These are phyloP conservation scores for Colletotrichum magnum DNA, from an alignment of 2,329 filamentous ascomycete genomes.

Conservation along the genomic window DNA sequence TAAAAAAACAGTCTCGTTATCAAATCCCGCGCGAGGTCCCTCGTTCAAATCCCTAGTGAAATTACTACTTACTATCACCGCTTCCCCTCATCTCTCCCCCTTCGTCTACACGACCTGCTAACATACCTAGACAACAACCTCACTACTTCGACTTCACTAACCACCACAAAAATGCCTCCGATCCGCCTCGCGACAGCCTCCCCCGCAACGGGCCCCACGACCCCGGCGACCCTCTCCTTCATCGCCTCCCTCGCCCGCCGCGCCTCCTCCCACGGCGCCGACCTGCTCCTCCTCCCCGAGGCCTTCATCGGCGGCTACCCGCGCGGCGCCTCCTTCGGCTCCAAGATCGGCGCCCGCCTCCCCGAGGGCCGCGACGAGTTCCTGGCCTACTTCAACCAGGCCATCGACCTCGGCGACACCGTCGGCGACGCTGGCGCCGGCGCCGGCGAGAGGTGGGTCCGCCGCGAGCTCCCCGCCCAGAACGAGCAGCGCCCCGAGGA, in stretches of 20 bases:
- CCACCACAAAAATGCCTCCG: conserved; percentile 28
- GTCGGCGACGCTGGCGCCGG: conserved; percentile 71
- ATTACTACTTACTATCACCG: too few relatives aligned
- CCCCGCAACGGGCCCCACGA: conserved; percentile 65
- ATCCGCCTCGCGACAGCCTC: conserved; percentile 70
- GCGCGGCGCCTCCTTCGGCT: conserved; percentile 83
- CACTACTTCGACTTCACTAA: background rate
- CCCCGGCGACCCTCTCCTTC: conserved; percentile 73
- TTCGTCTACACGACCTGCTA: too few relatives aligned
- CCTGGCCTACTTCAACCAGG: conserved; percentile 81
- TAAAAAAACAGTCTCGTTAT: background rate
- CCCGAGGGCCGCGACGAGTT: conserved; percentile 84
- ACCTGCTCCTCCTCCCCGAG: conserved; percentile 91
- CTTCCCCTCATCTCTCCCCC: too few relatives aligned
- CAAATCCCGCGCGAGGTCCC: conserved; percentile 26
- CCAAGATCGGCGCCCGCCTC: conserved; percentile 78
- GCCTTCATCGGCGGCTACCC: conserved; percentile 95
- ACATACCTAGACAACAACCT: background rate
- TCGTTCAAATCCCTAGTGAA: background rate
- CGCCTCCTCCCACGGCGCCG: conserved; percentile 69
- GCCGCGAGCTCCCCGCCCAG: conserved; percentile 65
- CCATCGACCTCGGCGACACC: conserved; percentile 88
- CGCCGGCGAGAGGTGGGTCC: conserved; percentile 80
- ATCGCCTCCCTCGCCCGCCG: conserved; percentile 74
- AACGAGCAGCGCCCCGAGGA: conserved; percentile 2